phyloP scores from a whole-genome alignment of 2,329 filamentous ascomycete genomes.

The Rugonectria rugulosa region DNA sequence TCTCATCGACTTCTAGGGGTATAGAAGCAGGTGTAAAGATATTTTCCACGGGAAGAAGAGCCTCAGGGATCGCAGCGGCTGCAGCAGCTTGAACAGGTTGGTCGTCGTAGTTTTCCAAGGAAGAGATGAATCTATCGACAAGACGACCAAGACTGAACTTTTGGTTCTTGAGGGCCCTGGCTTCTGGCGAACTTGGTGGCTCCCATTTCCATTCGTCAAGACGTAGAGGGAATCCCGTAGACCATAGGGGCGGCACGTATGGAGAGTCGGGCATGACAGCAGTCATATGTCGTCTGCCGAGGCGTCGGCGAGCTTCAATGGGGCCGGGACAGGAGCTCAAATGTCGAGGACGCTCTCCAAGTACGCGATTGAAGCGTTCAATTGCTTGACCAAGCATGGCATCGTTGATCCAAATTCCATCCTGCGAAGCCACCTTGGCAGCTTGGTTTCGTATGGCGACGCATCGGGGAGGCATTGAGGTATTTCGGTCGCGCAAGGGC shows the following conservation, averaged over 20 bases:
- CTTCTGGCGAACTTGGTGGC: slow-evolving; percentile 50
- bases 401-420: slow-evolving; percentile 44
- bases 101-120: slow-evolving; percentile 33
- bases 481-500: slow-evolving; percentile 3
- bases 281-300: slow-evolving; percentile 62
- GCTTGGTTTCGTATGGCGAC: slow-evolving; percentile 38
- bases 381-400: slow-evolving; percentile 43
- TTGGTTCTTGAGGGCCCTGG: slow-evolving; percentile 39
- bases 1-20: too few species aligned
- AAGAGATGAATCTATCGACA: slow-evolving; percentile 40
- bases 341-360: slow-evolving; percentile 33
- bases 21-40: background rate
- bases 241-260: slow-evolving; percentile 53
- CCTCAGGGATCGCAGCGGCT: too few species aligned
- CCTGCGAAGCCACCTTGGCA: slow-evolving; percentile 23
- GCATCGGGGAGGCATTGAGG: slow-evolving; percentile 43
- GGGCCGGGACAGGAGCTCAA: slow-evolving; percentile 59
- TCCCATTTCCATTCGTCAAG: slow-evolving; percentile 61
- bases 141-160: slow-evolving; percentile 28
- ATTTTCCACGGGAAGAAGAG: too few species aligned
- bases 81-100: background rate
- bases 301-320: slow-evolving; percentile 61
- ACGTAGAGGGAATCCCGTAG: slow-evolving; percentile 52
- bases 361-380: slow-evolving; percentile 40
- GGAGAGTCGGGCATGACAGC: slow-evolving; percentile 53